phyloP scores from a whole-genome alignment of 768 basidiomycete species.

The Pisolithus orientalis region DNA sequence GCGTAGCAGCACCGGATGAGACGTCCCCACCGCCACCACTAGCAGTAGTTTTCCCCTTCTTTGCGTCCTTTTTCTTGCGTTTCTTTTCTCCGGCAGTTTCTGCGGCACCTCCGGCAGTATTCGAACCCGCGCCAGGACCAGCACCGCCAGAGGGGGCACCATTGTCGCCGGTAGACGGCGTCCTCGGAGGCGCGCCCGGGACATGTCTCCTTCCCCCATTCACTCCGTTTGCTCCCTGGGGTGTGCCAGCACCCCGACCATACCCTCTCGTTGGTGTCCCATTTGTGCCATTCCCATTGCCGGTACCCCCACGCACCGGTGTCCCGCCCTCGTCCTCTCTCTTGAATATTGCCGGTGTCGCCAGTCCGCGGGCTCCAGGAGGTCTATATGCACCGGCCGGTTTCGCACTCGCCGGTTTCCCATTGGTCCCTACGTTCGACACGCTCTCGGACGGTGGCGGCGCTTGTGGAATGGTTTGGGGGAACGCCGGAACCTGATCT shows the following conservation, averaged over 20 bases:
- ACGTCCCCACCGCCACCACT: constrained; percentile 15
- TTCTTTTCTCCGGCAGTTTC: constrained; percentile 33
- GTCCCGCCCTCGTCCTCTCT: constrained; percentile 85
- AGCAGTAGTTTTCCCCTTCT: constrained; percentile 40
- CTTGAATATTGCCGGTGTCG: constrained; percentile 85
- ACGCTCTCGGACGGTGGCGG: constrained; percentile 63
- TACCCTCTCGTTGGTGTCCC: constrained; percentile 60
- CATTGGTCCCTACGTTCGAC: constrained; percentile 36
- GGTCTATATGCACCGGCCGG: constrained; percentile 89
- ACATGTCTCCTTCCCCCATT: constrained; percentile 49
- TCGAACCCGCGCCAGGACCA: too few relatives aligned
- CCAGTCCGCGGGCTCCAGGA: constrained; percentile 84
- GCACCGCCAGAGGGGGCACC: constrained; percentile 1
- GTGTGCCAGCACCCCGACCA: constrained; percentile 41
- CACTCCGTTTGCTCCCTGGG: too few relatives aligned
- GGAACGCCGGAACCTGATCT: constrained; percentile 64
- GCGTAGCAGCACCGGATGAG: constrained; percentile 24
- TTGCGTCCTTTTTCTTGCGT: constrained; percentile 52
- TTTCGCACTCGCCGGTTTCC: constrained; percentile 54
- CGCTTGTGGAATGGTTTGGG: constrained; percentile 55
- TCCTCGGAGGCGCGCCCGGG: constrained; percentile 62
- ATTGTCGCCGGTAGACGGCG: constrained; percentile 38
- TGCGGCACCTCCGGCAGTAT: not conserved
- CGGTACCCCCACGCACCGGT: constrained; percentile 39
- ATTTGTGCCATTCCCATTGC: constrained; percentile 33